Base-by-base conservation (phyloP, 2,329 filamentous ascomycete genomes). In the Fusarium continuum region DNA sequence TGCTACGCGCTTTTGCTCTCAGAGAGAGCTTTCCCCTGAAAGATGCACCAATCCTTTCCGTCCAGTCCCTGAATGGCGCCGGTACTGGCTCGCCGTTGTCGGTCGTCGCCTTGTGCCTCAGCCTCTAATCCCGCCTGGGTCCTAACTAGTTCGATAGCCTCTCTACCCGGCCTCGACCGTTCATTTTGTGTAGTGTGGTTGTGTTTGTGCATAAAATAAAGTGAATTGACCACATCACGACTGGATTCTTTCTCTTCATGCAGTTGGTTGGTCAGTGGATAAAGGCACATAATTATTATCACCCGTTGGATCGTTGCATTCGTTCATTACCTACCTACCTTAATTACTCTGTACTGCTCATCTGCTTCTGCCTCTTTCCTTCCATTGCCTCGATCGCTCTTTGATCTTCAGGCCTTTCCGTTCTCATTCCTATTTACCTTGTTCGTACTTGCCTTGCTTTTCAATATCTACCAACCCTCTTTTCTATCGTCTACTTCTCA, bases 41-140 rank as follows among this genome's bases (percentile, higher is more conserved):
- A 45, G 36, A 59, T 52, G 53, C 59, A 60, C 48, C 48, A 59
- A 64, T 64, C 44, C 32, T 53, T 32, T 25, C 26, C 29, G 20
- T 38, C 45, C 34, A 22, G 31, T 46, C 31, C 55, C 50, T 64
- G 55, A 49, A n/a, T n/a, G n/a, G n/a, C n/a, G n/a, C n/a, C n/a
- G n/a, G n/a, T n/a, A 34, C 55, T 59, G 55, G 61, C 61, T 61
- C 49, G 45, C 41, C 49, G 48, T 51, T 52, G 53, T 49, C 60
- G 39, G 40, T 51, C 40, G 55, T 32, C 51, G 43, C 36, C 50
- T 41, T 28, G 20, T 23, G 43, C 16, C 34, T 38, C 51, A 41
- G 25, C 39, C 50, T 57, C 35, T 54, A 45, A 35, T 19, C 35
- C 60, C 55, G 38, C 35, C 49, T 61, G 17, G 49, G 32, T 45